Percentiles rank a stretch among this genome's conserved stretches.
Evolutionary conservation across 2,329 filamentous ascomycete species (phyloP).

Genomic region (Fonsecaea nubica): DNA sequence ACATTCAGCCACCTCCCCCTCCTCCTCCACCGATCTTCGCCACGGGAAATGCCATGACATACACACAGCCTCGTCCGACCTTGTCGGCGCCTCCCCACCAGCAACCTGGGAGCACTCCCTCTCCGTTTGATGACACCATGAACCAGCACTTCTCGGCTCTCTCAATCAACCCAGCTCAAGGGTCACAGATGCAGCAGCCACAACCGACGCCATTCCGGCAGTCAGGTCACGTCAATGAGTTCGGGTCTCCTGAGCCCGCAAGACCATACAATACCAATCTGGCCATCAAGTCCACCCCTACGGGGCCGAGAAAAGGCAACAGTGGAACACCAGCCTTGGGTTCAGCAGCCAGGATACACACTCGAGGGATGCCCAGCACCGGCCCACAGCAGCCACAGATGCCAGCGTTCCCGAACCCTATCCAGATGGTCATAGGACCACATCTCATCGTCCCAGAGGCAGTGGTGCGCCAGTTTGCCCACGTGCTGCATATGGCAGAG

Average conservation of each 20-base stretch:
- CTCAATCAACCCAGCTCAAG: conserved; percentile 4
- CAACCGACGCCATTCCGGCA: conserved; percentile 16
- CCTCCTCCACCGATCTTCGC: conserved; percentile 16
- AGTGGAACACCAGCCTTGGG: conserved; percentile 5
- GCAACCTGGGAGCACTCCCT: conserved; percentile 2
- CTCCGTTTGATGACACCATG: conserved; percentile 3
- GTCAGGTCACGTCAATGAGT: conserved; percentile 18
- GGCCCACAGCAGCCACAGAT: background rate
- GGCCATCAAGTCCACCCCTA: conserved; percentile 5
- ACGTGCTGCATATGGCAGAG: conserved; percentile 30
- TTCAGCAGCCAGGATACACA: conserved; percentile 2
- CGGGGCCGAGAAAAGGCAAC: background rate
- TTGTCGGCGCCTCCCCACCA: background rate
- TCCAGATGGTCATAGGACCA: conserved; percentile 5
- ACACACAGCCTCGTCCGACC: background rate
- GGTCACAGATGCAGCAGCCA: conserved; percentile 10
- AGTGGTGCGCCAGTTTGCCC: conserved; percentile 13
- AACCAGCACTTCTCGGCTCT: background rate
- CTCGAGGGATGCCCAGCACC: background rate
- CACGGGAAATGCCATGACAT: background rate
- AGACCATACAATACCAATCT: conserved; percentile 12
- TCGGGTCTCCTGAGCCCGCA: conserved; percentile 28
- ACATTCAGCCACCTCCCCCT: conserved; percentile 10
- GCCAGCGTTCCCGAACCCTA: conserved; percentile 9
- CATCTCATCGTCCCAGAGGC: background rate